Evolutionary conservation across 2,329 filamentous ascomycete species (phyloP).

Genomic region (Chaetomium strumarium): DNA sequence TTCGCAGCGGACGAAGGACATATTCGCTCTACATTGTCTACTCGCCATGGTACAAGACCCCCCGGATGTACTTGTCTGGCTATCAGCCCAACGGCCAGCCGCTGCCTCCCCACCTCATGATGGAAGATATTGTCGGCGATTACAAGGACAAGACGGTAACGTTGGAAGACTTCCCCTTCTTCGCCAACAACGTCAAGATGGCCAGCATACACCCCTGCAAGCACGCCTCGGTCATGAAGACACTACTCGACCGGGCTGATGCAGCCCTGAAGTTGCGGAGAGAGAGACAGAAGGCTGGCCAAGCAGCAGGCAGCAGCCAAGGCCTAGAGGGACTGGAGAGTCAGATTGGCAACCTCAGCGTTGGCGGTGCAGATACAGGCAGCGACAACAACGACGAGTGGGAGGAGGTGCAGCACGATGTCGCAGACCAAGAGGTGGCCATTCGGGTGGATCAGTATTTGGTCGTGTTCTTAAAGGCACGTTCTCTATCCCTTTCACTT

Average conservation of each 20-base stretch:
- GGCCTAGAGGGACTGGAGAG: slow-evolving; percentile 85
- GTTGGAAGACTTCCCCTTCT: slow-evolving; percentile 94
- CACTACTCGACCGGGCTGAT: slow-evolving; percentile 88
- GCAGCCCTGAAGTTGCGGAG: slow-evolving; percentile 83
- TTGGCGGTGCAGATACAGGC: slow-evolving; percentile 45
- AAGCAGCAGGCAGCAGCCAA: slow-evolving; percentile 42
- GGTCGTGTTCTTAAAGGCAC: slow-evolving; percentile 77
- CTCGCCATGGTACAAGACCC: slow-evolving; percentile 92
- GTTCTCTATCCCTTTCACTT: neutral
- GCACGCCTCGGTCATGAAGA: slow-evolving; percentile 97
- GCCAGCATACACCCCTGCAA: slow-evolving; percentile 96
- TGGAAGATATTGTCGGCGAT: slow-evolving; percentile 37
- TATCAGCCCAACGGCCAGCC: slow-evolving; percentile 69
- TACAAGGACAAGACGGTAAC: slow-evolving; percentile 78
- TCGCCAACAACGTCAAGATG: slow-evolving; percentile 88
- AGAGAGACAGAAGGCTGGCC: slow-evolving; percentile 65
- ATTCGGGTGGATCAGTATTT: slow-evolving; percentile 86
- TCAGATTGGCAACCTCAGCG: slow-evolving; percentile 62
- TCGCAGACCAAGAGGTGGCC: slow-evolving; percentile 66
- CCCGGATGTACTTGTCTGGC: slow-evolving; percentile 88
- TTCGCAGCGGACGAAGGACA: slow-evolving; percentile 73
- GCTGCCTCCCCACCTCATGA: slow-evolving; percentile 33
- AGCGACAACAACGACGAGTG: slow-evolving; percentile 53
- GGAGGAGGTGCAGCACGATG: slow-evolving; percentile 59
- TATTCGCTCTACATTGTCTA: slow-evolving; percentile 99